A percentile compares a stretch with the other conserved stretches of the same genome.
Evolutionary conservation across 164 flowering plant genomes (phyloP).

Genomic region (Cinnamomum chago): DNA sequence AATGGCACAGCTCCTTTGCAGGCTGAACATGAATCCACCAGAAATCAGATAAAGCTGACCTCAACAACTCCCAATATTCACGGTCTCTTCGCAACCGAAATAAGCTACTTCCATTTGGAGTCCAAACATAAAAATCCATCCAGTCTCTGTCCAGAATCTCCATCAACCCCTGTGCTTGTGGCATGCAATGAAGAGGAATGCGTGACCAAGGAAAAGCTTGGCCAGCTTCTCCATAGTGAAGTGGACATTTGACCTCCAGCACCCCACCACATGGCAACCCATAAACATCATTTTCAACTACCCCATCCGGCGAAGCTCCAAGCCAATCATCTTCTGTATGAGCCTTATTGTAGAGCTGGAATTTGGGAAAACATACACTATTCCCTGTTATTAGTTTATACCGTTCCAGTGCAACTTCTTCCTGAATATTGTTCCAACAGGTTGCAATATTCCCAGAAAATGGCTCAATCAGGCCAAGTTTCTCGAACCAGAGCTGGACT

Average conservation of each 20-base stretch:
- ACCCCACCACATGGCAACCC: slow-evolving; percentile 48
- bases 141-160: slow-evolving; percentile 65
- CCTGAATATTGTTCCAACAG: slow-evolving; percentile 54
- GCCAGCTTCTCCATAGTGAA: slow-evolving; percentile 37
- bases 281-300: slow-evolving; percentile 27
- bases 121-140: slow-evolving; percentile 77
- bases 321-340: slow-evolving; percentile 48
- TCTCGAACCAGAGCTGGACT: slow-evolving; percentile 64
- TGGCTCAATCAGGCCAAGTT: slow-evolving; percentile 50
- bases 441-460: slow-evolving; percentile 54
- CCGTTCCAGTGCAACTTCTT: slow-evolving; percentile 56
- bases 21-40: slow-evolving; percentile 76
- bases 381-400: slow-evolving; percentile 58
- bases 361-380: slow-evolving; percentile 34
- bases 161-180: slow-evolving; percentile 76
- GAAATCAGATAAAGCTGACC: slow-evolving; percentile 52
- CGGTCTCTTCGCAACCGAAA: slow-evolving; percentile 46
- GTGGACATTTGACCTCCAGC: slow-evolving; percentile 66
- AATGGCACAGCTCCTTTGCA: slow-evolving; percentile 35
- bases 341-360: slow-evolving; percentile 34
- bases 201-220: slow-evolving; percentile 49
- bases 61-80: slow-evolving; percentile 47
- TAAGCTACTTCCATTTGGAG: slow-evolving; percentile 58
- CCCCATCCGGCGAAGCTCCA: slow-evolving; percentile 72
- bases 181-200: slow-evolving; percentile 50